Conservation (phyloP, 129 eudicot species). For the Apium graveolens region DNA sequence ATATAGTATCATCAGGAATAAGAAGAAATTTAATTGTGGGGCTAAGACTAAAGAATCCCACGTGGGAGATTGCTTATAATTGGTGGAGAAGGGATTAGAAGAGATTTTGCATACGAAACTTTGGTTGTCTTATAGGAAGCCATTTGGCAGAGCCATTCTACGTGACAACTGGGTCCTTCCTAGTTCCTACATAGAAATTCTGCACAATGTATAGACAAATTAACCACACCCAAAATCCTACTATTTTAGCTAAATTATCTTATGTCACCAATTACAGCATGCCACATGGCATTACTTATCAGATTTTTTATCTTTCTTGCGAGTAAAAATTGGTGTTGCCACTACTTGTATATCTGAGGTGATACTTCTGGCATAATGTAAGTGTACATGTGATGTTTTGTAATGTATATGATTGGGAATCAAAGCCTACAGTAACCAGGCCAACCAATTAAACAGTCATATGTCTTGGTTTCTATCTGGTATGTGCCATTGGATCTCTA, state of each 20-base stretch:
- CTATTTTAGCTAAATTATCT: conserved; percentile 35
- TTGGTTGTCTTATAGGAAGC: conserved; percentile 36
- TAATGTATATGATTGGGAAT: conserved; percentile 16
- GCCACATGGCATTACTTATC: conserved; percentile 36
- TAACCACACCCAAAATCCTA: conserved; percentile 12
- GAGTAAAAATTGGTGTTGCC: conserved; percentile 6
- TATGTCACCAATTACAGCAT: conserved; percentile 26
- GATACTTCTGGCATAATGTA: conserved; percentile 3
- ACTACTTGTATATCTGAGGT: conserved; percentile 3
- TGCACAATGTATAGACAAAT: conserved; percentile 7
- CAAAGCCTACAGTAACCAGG: conserved; percentile 17
- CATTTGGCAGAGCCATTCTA: conserved; percentile 31
- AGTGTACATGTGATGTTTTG: conserved; percentile 8
- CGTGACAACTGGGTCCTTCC: conserved; percentile 37
- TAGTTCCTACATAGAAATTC: conserved; percentile 7
- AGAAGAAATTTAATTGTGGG: conserved; percentile 23
- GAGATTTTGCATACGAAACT: conserved; percentile 49
- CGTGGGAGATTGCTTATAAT: conserved; percentile 63
- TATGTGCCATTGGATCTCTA: conserved; percentile 15
- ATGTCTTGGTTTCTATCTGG: conserved; percentile 5
- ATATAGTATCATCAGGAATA: conserved; percentile 10
- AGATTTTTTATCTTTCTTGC: conserved; percentile 8
- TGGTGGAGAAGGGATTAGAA: conserved; percentile 69
- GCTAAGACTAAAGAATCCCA: conserved; percentile 39
- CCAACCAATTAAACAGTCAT: conserved; percentile 10